Evolutionary conservation across 2,329 filamentous ascomycete species (phyloP), one percentile per base, ranked within the genome.

Genomic region (Ceratocystis huliohia): DNA sequence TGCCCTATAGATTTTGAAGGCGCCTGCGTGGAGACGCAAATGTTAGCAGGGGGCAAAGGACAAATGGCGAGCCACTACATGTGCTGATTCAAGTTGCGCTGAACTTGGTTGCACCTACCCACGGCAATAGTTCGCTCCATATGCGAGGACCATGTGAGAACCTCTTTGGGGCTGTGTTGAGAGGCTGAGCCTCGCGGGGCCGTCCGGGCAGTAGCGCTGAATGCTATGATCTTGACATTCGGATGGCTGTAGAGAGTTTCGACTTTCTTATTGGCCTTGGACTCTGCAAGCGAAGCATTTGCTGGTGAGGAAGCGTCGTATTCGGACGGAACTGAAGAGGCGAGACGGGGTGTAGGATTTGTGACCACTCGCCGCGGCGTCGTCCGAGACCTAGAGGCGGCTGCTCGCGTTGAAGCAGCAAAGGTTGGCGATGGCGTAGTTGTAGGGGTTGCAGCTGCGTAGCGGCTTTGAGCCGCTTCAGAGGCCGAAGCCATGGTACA

Each of bases 1-100:
- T 44, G 94, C 88, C 71, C 89, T 87, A 74, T 96, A 96, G 69
- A 96, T 90, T 69, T 87, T 84, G 68, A 96, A 82, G 1, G 86
- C 82, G 1, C 91, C 91, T 84, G 67, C 5, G 25, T 33, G 53
- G 50, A 41, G 48, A 17, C 45, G 61, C 45, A 17, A 62, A 61
- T 44, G 61, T 25, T 22, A 17, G 20, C 17, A 64, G 28, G 63
- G 10, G 48, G 10, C 22, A 25, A 48, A 22, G 8, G 46, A 48
- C 17, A 17, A 48, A 7, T 48, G 8, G 46, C 20, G 20, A 48
- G 48, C 48, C 7, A 10, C 13, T 15, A 63, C n/a, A 37, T 1
- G 44, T 45, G 15, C 53, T 41, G 37, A 15, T 41, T 41, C 8
- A 13, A 15, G 37, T 41, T 41, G 10, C 37, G 37, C 37, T 41